Evolutionary conservation across 139 green algal species (phyloP).

Genomic region (Picochlorum sp.): DNA sequence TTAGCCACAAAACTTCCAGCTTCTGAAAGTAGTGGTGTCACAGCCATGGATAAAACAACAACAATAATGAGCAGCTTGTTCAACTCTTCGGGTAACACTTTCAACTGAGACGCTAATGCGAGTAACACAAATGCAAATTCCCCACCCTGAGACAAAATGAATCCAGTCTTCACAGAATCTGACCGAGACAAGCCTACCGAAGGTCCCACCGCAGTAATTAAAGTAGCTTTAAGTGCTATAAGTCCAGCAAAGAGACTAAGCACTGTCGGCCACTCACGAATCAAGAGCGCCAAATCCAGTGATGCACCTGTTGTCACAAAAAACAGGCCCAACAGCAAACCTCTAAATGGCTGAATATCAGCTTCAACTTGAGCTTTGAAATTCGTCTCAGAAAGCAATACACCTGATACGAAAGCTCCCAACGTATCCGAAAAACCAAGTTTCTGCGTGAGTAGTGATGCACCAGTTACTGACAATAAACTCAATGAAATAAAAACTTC

Average conservation of each 20-base stretch:
- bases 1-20: constrained; percentile 42
- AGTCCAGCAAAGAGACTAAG: constrained; percentile 68
- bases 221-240: constrained; percentile 73
- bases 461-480: constrained; percentile 85
- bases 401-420: constrained; percentile 83
- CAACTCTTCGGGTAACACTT: constrained; percentile 71
- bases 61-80: constrained; percentile 92
- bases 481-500: constrained; percentile 93
- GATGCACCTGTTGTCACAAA: constrained; percentile 75
- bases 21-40: constrained; percentile 76
- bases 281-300: constrained; percentile 58
- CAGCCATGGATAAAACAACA: constrained; percentile 88
- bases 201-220: constrained; percentile 63
- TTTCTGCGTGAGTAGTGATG: constrained; percentile 63
- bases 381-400: constrained; percentile 81
- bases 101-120: constrained; percentile 66
- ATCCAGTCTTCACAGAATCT: constrained; percentile 75
- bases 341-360: constrained; percentile 85
- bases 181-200: constrained; percentile 63
- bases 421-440: constrained; percentile 87
- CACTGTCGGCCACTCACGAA: constrained; percentile 57
- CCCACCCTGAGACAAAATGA: constrained; percentile 86
- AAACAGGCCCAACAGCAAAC: constrained; percentile 87
- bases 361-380: constrained; percentile 74
- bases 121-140: constrained; percentile 99